Conservation (phyloP, 768 basidiomycete species). For the Macrolepiota dolichaula region DNA sequence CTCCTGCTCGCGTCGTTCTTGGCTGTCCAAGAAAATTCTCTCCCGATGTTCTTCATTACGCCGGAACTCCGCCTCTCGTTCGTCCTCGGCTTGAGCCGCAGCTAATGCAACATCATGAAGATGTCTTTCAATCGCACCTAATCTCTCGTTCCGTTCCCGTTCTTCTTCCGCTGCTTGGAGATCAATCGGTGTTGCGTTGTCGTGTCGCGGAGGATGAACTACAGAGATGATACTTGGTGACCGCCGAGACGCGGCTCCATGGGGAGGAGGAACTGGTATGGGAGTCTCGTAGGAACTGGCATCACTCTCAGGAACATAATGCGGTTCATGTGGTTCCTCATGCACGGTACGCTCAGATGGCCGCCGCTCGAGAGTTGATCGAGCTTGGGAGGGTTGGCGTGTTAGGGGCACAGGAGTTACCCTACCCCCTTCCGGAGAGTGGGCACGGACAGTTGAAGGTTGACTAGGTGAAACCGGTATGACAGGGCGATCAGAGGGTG, state of each 20-base stretch:
- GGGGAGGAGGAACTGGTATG: constrained; percentile 8
- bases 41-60: constrained; percentile 64
- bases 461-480: constrained; percentile 5
- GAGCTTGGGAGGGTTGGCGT: not conserved
- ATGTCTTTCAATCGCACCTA: constrained; percentile 52
- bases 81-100: constrained; percentile 58
- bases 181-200: constrained; percentile 35
- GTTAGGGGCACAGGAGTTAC: not conserved
- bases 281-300: constrained; percentile 3
- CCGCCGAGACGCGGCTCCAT: not conserved
- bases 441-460: not conserved
- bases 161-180: constrained; percentile 40
- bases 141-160: constrained; percentile 50
- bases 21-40: constrained; percentile 54
- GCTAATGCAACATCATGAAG: constrained; percentile 45
- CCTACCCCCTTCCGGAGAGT: not conserved
- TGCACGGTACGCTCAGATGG: not conserved
- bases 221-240: constrained; percentile 9
- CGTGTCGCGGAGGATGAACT: constrained; percentile 21
- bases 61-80: constrained; percentile 62
- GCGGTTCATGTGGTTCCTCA: constrained; percentile 9
- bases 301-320: constrained; percentile 13
- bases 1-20: constrained; percentile 57
- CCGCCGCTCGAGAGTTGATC: not conserved
- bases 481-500: not conserved